These are phyloP conservation scores for Vigna mungo DNA, from an alignment of 306 rosid genomes.

Conservation along the genomic window DNA sequence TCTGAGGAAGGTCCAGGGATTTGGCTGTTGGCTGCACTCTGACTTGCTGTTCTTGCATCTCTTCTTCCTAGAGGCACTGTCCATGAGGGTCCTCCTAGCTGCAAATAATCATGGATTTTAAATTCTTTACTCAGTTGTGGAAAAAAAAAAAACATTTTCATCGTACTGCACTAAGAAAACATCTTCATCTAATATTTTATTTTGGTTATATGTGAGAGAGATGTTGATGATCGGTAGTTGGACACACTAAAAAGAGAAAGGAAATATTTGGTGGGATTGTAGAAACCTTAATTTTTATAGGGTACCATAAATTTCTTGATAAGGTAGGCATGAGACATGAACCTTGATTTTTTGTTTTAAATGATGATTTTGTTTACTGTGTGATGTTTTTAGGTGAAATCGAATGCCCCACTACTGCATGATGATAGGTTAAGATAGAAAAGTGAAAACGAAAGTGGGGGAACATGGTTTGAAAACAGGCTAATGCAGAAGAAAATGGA, in stretches of 20 bases:
- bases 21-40: slow-evolving; percentile 61
- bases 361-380: background rate
- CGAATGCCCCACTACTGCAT: slow-evolving; percentile 30
- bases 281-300: background rate
- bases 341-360: background rate
- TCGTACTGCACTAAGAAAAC: background rate
- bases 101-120: background rate
- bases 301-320: background rate
- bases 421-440: background rate
- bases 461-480: slow-evolving; percentile 32
- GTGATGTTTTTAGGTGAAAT: background rate
- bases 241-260: too few species aligned
- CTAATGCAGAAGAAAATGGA: slow-evolving; percentile 10
- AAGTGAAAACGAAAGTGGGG: slow-evolving; percentile 36
- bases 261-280: too few species aligned
- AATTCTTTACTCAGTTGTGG: background rate
- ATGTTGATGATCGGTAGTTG: too few species aligned
- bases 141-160: background rate
- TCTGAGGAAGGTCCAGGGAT: slow-evolving; percentile 63
- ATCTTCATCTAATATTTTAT: too few species aligned
- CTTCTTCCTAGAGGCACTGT: slow-evolving; percentile 68
- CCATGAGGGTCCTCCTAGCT: slow-evolving; percentile 90
- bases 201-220: too few species aligned
- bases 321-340: background rate
- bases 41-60: slow-evolving; percentile 85